Evolutionary conservation across 768 basidiomycete genomes (phyloP), one percentile per base, ranked within the genome.

Genomic region (Sporobolomyces phaffii): DNA sequence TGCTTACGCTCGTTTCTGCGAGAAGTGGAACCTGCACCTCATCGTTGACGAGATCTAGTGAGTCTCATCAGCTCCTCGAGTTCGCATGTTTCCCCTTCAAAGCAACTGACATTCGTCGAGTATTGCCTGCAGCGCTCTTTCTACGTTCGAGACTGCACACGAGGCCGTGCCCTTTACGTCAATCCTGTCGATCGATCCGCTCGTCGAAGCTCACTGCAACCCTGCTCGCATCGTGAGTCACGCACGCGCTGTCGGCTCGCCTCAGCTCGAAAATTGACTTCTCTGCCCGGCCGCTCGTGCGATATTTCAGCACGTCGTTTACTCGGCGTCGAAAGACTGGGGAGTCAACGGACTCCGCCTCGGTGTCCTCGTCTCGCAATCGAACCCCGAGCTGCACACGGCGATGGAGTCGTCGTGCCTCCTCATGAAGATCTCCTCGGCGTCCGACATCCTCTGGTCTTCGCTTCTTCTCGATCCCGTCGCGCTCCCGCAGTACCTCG

Each of bases 301-400:
- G 36, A 6, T 26, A 9, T 5, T 41, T 3, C 31, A 58, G 56
- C 58, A 62, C 64, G 22, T 33, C 48, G 57, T 64, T 1, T 73
- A 72, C 48, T 65, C 63, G 43, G 63, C 73, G n/a, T 62, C 57
- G 24, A 75, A 75, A 51, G 75, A 75, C 49, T 75, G 70, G 61
- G 67, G 72, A 11, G 57, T 60, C 53, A 75, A 75, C 65, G 75
- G 75, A 1, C 61, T 75, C 20, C 66, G 75, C 2, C 53, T 73
- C 40, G 75, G 72, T 26, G 72, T 69, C 11, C 63, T 75, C 53
- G 70, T 74, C 15, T 72, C 73, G 50, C 73, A 73, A 63, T 54
- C 68, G n/a, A 75, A 75, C 65, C 63, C 69, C 13, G 56, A 60
- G 6, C 53, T 75, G 2, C 72, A 74, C 45, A 60, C 65, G 0